phyloP scores from a whole-genome alignment of 2,329 filamentous ascomycete species.

The Trichoderma asperellum region DNA sequence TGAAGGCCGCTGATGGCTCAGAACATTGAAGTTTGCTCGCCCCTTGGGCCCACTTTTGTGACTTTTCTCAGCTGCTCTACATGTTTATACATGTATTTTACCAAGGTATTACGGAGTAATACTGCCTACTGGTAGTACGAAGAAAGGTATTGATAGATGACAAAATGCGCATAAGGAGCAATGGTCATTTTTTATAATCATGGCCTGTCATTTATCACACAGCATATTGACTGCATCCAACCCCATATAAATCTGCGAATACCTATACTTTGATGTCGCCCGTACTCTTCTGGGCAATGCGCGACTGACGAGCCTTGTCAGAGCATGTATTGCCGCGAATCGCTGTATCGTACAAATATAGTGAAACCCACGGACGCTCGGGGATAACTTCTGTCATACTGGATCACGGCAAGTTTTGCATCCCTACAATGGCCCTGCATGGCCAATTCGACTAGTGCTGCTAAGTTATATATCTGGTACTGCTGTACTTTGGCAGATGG shows the following conservation, averaged over 20 bases:
- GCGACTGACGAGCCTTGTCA: too few relatives aligned
- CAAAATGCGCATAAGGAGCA: neutral
- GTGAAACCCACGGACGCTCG: too few relatives aligned
- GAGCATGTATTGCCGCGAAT: neutral
- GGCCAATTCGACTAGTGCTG: neutral
- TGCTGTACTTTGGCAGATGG: neutral
- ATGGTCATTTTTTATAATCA: neutral
- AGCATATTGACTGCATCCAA: neutral
- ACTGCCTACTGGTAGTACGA: neutral
- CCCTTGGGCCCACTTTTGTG: slow-evolving; percentile 24
- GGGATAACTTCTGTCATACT: neutral
- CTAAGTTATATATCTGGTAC: neutral
- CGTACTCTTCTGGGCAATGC: too few relatives aligned
- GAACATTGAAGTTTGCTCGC: slow-evolving; percentile 16
- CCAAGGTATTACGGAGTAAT: neutral
- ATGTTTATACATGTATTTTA: neutral
- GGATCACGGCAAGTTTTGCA: neutral
- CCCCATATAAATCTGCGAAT: neutral
- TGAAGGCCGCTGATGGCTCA: slow-evolving; percentile 7
- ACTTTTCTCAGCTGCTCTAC: slow-evolving; percentile 3
- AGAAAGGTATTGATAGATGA: too few relatives aligned
- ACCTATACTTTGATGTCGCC: too few relatives aligned
- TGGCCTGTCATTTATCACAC: neutral
- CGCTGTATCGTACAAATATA: neutral
- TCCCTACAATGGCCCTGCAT: neutral